Percentiles rank a stretch among this genome's conserved stretches.
Conservation (phyloP, 768 basidiomycete genomes). For the Tremella fuciformis region DNA sequence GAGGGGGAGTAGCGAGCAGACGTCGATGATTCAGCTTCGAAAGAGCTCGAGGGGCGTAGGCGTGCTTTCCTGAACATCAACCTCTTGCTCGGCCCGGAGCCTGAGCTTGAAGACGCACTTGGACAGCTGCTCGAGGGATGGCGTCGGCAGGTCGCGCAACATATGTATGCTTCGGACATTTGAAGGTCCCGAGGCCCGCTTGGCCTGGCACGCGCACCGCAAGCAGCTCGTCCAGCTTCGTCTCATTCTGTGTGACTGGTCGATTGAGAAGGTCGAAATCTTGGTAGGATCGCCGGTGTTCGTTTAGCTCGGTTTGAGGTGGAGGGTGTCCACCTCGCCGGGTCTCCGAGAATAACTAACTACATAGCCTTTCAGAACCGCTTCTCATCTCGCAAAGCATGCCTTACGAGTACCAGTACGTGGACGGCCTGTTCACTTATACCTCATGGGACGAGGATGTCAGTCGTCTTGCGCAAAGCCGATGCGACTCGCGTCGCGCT, state of each 20-base stretch:
- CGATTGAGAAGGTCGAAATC: not conserved
- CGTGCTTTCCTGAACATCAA: constrained; percentile 20
- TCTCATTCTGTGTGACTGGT: not conserved
- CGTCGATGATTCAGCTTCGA: constrained; percentile 17
- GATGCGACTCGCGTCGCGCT: not conserved
- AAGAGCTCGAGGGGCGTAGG: constrained; percentile 14
- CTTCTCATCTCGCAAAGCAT: not conserved
- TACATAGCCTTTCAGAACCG: too few relatives aligned
- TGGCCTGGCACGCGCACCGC: not conserved
- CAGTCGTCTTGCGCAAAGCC: not conserved
- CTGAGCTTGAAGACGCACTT: constrained; percentile 15
- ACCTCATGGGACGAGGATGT: constrained; percentile 1
- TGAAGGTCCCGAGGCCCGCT: not conserved
- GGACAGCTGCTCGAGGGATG: constrained; percentile 12
- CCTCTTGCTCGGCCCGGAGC: not conserved
- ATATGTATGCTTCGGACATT: constrained; percentile 15
- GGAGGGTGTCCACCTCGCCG: too few relatives aligned
- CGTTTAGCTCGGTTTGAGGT: too few relatives aligned
- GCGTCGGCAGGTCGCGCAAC: constrained; percentile 23
- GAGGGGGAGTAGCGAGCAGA: constrained; percentile 20
- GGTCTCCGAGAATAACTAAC: too few relatives aligned
- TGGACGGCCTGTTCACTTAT: not conserved
- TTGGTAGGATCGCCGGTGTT: too few relatives aligned
- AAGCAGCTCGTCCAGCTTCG: constrained; percentile 5
- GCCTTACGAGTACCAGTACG: constrained; percentile 1